A percentile compares a stretch with the other conserved stretches of the same genome.
These are phyloP conservation scores for Centrapalus pauciflorus DNA, from an alignment of 129 eudicot genomes.

Conservation along the genomic window DNA sequence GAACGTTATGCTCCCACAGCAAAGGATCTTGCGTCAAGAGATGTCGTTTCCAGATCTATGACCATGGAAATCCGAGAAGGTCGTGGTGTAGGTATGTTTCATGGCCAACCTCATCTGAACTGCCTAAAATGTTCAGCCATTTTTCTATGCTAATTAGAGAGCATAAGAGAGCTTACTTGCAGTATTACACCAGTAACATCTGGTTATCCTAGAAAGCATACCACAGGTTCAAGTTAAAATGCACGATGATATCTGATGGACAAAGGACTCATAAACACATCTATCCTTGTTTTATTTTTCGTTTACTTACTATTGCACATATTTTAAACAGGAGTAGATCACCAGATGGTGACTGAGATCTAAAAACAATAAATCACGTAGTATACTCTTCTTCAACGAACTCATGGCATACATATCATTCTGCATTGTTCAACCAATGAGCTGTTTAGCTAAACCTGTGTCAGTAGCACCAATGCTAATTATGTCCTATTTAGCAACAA, in stretches of 20 bases:
- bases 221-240: neutral
- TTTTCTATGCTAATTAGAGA: neutral
- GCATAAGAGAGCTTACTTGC: conserved; percentile 2
- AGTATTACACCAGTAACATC: neutral
- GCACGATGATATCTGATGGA: neutral
- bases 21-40: conserved; percentile 99
- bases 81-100: conserved; percentile 94
- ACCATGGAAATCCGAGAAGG: conserved; percentile 99
- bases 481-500: neutral
- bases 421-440: neutral
- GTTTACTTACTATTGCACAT: neutral
- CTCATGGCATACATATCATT: neutral
- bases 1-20: conserved; percentile 99
- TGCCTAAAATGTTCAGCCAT: neutral
- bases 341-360: neutral
- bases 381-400: neutral
- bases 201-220: neutral
- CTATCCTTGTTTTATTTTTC: neutral
- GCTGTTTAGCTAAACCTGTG: neutral
- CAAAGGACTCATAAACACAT: neutral
- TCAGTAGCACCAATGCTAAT: neutral
- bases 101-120: conserved; percentile 2
- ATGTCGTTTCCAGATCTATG: conserved; percentile 98
- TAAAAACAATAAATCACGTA: neutral
- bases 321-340: neutral